Evolutionary conservation across 1,284 basidiomycete species (phyloP).

Genomic region (Sporisorium scitamineum): DNA sequence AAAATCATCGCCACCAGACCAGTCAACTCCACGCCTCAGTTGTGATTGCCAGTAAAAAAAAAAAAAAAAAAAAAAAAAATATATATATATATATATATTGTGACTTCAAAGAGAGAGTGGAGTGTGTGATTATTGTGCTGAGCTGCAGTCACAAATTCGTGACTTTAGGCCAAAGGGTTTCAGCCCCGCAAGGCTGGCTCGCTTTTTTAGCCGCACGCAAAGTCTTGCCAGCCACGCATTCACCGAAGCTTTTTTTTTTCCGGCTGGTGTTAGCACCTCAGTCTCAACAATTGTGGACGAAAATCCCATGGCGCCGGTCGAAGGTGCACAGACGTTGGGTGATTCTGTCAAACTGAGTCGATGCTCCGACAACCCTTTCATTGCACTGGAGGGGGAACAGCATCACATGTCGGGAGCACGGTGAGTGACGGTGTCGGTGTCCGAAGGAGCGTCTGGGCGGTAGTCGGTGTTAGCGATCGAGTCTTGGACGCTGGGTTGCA

Average conservation of each 20-base stretch:
- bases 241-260: not conserved
- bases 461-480: conserved; percentile 27
- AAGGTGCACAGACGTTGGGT: conserved; percentile 15
- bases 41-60: not conserved
- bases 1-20: not conserved
- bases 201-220: not conserved
- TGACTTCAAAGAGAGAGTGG: conserved; percentile 2
- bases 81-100: too few species aligned
- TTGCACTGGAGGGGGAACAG: too few species aligned
- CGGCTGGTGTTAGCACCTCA: not conserved
- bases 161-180: not conserved
- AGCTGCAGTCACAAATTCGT: not conserved
- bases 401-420: conserved; percentile 22
- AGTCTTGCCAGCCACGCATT: not conserved
- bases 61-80: too few species aligned
- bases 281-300: not conserved
- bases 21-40: not conserved
- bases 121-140: not conserved
- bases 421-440: conserved; percentile 23
- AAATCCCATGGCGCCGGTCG: not conserved
- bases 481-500: conserved; percentile 42
- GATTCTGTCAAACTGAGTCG: too few species aligned
- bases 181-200: not conserved
- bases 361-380: too few species aligned
- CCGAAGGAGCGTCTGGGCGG: conserved; percentile 26